Evolutionary conservation across 495 filamentous ascomycete genomes (phyloP).

Genomic region (Xylaria sp.): DNA sequence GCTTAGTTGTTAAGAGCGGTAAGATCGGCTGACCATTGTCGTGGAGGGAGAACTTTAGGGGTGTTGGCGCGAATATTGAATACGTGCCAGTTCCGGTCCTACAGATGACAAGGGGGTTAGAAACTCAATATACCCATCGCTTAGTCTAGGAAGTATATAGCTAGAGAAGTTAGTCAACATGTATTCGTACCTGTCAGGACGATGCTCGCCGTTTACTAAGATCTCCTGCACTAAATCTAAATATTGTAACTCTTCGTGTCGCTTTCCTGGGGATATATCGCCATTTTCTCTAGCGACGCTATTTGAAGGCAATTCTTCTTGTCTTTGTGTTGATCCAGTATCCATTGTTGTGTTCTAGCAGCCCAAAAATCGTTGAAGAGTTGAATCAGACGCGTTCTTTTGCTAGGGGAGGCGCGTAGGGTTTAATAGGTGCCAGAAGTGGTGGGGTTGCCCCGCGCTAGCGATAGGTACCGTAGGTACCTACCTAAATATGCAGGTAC

Average conservation of each 20-base stretch:
- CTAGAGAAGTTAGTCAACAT: neutral
- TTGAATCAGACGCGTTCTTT: slow-evolving; percentile 14
- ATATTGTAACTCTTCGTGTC: slow-evolving; percentile 79
- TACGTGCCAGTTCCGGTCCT: slow-evolving; percentile 91
- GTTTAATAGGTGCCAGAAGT: slow-evolving; percentile 1
- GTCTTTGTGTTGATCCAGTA: slow-evolving; percentile 10
- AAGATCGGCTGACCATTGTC: slow-evolving; percentile 67
- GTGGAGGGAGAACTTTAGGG: slow-evolving; percentile 85
- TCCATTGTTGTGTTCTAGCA: slow-evolving; percentile 16
- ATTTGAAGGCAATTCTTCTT: slow-evolving; percentile 9
- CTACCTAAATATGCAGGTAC: no score
- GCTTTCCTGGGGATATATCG: neutral
- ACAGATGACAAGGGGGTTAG: slow-evolving; percentile 10
- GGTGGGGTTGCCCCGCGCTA: slow-evolving; percentile 15
- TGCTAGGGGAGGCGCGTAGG: slow-evolving; percentile 18
- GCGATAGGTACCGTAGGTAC: neutral
- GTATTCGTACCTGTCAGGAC: slow-evolving; percentile 70
- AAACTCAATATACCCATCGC: neutral
- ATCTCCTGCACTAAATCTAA: slow-evolving; percentile 78
- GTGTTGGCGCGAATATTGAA: slow-evolving; percentile 84
- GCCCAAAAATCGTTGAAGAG: neutral
- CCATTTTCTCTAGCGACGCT: neutral
- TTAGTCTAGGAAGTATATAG: neutral
- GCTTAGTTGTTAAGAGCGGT: slow-evolving; percentile 94
- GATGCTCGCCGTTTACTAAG: slow-evolving; percentile 75